A percentile compares a stretch with the other conserved stretches of the same genome.
Evolutionary conservation across 805 yeast genomes (phyloP).

Genomic region (Cyberlindnera saturnus): DNA sequence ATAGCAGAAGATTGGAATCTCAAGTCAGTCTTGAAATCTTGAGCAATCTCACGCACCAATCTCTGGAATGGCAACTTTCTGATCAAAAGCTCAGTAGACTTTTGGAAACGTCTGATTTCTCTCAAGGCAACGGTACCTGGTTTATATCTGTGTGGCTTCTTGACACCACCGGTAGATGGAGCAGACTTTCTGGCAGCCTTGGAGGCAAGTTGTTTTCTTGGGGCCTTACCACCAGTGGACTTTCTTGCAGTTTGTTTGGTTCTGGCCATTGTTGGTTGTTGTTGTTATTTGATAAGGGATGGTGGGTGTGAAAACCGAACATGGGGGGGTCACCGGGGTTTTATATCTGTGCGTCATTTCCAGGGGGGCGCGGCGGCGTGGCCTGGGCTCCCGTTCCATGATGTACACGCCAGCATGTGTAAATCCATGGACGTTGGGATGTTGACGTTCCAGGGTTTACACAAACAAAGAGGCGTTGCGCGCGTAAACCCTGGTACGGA

Average conservation of each 20-base stretch:
- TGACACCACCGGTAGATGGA: conserved; percentile 87
- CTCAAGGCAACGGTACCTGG: conserved; percentile 95
- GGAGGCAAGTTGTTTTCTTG: conserved; percentile 88
- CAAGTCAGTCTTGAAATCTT: conserved; percentile 84
- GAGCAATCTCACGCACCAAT: conserved; percentile 91
- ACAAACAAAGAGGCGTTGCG: neutral
- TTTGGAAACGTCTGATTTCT: conserved; percentile 96
- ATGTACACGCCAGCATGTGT: neutral
- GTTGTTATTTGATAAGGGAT: neutral
- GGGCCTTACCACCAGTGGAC: conserved; percentile 92
- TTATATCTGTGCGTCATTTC: neutral
- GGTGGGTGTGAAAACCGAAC: neutral
- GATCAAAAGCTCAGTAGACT: conserved; percentile 87
- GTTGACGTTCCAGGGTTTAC: neutral
- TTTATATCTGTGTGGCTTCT: conserved; percentile 92
- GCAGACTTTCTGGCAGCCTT: conserved; percentile 91
- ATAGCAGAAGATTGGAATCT: conserved; percentile 96
- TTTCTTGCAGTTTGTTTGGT: conserved; percentile 91
- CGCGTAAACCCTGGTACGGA: too few species aligned
- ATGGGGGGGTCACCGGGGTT: neutral
- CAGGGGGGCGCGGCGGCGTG: too few species aligned
- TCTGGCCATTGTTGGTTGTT: conserved; percentile 62
- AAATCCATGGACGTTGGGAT: neutral
- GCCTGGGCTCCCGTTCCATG: too few species aligned
- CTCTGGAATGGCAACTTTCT: conserved; percentile 96